These are phyloP conservation scores for Pharus latifolius DNA, from an alignment of 176 grass and related monocot species.

Conservation along the genomic window DNA sequence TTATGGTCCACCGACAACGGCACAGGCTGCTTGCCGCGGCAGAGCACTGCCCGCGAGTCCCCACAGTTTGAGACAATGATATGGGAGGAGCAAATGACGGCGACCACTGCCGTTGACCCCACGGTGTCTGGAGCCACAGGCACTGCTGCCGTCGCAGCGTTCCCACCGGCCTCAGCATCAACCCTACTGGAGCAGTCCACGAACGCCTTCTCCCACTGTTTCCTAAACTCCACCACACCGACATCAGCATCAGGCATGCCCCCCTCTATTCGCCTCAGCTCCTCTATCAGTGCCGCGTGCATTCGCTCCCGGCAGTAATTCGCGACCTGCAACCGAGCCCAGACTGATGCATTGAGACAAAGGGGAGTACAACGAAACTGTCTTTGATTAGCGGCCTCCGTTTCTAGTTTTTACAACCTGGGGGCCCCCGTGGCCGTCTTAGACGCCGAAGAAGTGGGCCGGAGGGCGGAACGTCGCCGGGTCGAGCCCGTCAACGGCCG, in stretches of 20 bases:
- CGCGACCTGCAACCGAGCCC: constrained; percentile 31
- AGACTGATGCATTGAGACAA: not conserved
- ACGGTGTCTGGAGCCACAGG: constrained; percentile 74
- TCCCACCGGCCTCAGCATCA: constrained; percentile 52
- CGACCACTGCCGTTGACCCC: constrained; percentile 68
- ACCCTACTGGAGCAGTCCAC: constrained; percentile 55
- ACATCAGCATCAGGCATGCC: not conserved
- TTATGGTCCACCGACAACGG: constrained; percentile 78
- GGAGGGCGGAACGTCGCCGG: constrained; percentile 44
- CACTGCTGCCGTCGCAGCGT: not conserved
- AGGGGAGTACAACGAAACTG: not conserved
- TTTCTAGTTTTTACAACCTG: too few species aligned
- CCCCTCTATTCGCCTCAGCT: constrained; percentile 25
- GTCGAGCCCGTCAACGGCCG: constrained; percentile 49
- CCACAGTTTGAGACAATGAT: constrained; percentile 81
- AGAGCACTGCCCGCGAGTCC: constrained; percentile 81
- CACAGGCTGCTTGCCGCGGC: constrained; percentile 62
- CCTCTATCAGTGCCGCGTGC: constrained; percentile 37
- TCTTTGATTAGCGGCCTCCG: too few species aligned
- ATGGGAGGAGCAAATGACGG: constrained; percentile 58
- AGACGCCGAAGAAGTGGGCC: constrained; percentile 76
- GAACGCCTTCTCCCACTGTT: constrained; percentile 60
- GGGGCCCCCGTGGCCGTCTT: constrained; percentile 71
- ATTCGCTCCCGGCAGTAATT: constrained; percentile 51
- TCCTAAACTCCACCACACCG: constrained; percentile 17